Percentiles rank a stretch among this genome's conserved stretches.
Conservation (phyloP, 2,329 filamentous ascomycete genomes). For the Epichloe bromicola region DNA sequence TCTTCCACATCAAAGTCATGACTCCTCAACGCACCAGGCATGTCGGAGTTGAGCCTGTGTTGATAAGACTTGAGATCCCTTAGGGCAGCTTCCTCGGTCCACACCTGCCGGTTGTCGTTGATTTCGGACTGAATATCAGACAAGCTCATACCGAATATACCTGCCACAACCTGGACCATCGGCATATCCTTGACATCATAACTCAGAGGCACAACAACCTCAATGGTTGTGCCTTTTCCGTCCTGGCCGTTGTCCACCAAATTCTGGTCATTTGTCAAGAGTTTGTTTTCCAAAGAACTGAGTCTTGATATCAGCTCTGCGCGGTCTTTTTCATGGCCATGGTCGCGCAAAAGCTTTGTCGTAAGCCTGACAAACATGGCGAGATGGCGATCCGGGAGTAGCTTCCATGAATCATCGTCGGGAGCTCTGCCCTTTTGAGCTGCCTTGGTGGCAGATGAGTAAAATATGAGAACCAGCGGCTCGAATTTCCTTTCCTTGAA, state of each 20-base stretch:
- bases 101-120: constrained; percentile 62
- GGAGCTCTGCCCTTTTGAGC: constrained; percentile 59
- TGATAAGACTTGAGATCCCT: constrained; percentile 91
- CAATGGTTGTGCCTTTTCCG: constrained; percentile 43
- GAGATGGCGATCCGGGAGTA: constrained; percentile 85
- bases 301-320: constrained; percentile 73
- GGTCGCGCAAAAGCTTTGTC: constrained; percentile 63
- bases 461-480: constrained; percentile 90
- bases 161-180: constrained; percentile 74
- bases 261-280: constrained; percentile 88
- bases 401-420: constrained; percentile 80
- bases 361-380: constrained; percentile 87
- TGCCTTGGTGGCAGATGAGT: constrained; percentile 80
- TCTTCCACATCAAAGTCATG: constrained; percentile 88
- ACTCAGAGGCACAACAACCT: constrained; percentile 70
- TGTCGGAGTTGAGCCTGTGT: constrained; percentile 70
- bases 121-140: constrained; percentile 79
- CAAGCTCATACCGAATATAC: constrained; percentile 69
- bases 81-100: constrained; percentile 86
- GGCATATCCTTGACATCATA: constrained; percentile 97
- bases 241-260: constrained; percentile 32
- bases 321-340: constrained; percentile 74
- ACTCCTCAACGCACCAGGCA: constrained; percentile 60
- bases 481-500: constrained; percentile 90
- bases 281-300: constrained; percentile 76